A percentile compares a stretch with the other conserved stretches of the same genome.
These are phyloP conservation scores for Brassica juncea DNA, from an alignment of 345 rosid genomes.

Conservation along the genomic window DNA sequence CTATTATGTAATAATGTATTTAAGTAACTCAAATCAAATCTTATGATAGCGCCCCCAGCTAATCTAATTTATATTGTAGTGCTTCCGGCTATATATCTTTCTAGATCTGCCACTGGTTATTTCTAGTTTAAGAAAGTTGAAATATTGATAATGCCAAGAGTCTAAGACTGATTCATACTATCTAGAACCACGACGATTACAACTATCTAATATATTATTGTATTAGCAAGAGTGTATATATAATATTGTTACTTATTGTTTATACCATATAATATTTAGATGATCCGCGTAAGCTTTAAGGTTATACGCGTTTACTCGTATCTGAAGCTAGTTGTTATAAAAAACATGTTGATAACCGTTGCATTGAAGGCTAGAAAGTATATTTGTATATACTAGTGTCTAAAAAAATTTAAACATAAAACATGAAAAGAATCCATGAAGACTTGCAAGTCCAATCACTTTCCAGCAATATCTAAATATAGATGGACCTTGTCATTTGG, in stretches of 20 bases:
- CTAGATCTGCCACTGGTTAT: not conserved
- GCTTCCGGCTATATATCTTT: too few relatives aligned
- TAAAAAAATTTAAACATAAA: not conserved
- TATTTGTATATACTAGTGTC: not conserved
- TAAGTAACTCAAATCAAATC: too few relatives aligned
- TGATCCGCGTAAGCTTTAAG: not conserved
- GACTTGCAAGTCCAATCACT: constrained; percentile 31
- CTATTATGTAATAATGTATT: too few relatives aligned
- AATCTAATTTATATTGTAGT: too few relatives aligned
- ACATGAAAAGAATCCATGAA: constrained; percentile 16
- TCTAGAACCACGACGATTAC: constrained; percentile 2
- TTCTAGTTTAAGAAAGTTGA: not conserved
- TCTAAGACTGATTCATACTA: constrained; percentile 9
- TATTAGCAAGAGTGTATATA: not conserved
- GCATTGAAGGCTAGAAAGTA: not conserved
- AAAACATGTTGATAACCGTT: not conserved
- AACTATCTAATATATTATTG: not conserved
- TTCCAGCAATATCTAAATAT: constrained; percentile 6
- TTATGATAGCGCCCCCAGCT: too few relatives aligned
- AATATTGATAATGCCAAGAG: not conserved
- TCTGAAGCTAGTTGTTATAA: not conserved
- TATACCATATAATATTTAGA: not conserved
- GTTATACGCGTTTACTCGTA: not conserved
- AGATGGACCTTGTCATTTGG: constrained; percentile 8
- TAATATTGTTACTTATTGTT: not conserved